Base-by-base conservation (phyloP, 768 basidiomycete species). In the Trametes meyenii region DNA sequence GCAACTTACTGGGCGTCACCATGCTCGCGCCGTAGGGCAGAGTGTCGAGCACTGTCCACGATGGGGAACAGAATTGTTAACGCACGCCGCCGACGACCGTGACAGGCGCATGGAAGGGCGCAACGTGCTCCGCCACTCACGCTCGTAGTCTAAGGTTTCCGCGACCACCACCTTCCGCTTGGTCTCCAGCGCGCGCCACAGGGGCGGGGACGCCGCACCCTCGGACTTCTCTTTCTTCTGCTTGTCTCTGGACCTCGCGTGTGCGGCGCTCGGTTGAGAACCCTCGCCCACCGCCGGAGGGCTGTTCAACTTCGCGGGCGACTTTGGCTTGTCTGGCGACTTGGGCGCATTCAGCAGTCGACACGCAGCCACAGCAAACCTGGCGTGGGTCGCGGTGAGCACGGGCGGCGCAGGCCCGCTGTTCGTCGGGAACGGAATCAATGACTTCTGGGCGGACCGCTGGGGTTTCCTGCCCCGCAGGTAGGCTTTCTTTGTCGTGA, bases 1-100 rank as follows among this genome's bases (percentile, higher is more conserved):
- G 66, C 12, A 78, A 62, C 63, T 66, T 74, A 40, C 69, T 70
- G 2, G 77, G 76, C 11, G 74, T 77, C 38, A 79, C 52, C 52
- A 72, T 66, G 1, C 72, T 73, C 8, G 74, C 77, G 68, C 69
- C 67, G 50, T 73, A 62, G 10, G 75, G 64, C 40, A 74, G 71
- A 63, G 74, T 72, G 61, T 70, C 70, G 63, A 78, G 62, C 61
- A 70, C 75, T 75, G 61, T 19, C 68, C 69, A 74, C 75, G 76
- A 11, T 29, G 11, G 23, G 46, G 38, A 50, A 49, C 38, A 36
- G n/a, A 39, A 42, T 33, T 49, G 60, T 61, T 45, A 61, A 35
- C 46, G 24, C 52, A 21, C 35, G 4, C 42, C 43, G 35, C 42
- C 33, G 49, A 33, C 23, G n/a, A 50, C 61, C 14, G 39, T 33